Conservation (phyloP, 371 early-diverging fungal genomes). For the Lichtheimia ramosa region DNA sequence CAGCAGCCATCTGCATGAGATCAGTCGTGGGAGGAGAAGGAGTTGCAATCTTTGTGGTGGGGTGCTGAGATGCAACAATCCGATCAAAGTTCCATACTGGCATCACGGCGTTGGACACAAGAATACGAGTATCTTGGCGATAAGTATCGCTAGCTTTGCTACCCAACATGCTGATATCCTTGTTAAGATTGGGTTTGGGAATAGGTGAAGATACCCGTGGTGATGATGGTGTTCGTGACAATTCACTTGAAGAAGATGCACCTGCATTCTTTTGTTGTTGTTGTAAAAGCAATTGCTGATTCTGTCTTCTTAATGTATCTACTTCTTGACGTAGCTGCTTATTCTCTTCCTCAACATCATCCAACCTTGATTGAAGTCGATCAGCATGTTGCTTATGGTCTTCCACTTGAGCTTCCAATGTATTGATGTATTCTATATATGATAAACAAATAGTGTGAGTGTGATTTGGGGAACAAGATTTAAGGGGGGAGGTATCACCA, state of each 20-base stretch:
- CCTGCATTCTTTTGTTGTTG: slow-evolving; percentile 11
- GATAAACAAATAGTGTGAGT: background rate
- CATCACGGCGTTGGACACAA: slow-evolving; percentile 51
- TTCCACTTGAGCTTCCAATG: slow-evolving; percentile 76
- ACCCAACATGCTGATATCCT: slow-evolving; percentile 47
- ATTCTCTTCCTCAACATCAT: slow-evolving; percentile 58
- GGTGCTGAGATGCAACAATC: slow-evolving; percentile 21
- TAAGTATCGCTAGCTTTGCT: slow-evolving; percentile 48
- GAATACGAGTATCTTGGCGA: slow-evolving; percentile 46
- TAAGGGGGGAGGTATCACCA: too few species aligned
- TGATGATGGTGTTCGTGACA: slow-evolving; percentile 19
- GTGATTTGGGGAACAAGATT: background rate
- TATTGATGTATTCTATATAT: slow-evolving; percentile 75
- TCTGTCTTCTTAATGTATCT: slow-evolving; percentile 41
- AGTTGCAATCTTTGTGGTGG: slow-evolving; percentile 3
- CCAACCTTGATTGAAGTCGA: slow-evolving; percentile 44
- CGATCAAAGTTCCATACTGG: slow-evolving; percentile 44
- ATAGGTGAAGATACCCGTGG: slow-evolving; percentile 35
- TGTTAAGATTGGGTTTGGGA: slow-evolving; percentile 44
- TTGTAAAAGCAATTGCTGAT: slow-evolving; percentile 27
- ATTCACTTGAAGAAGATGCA: slow-evolving; percentile 13
- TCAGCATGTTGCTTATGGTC: slow-evolving; percentile 64
- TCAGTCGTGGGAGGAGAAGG: background rate
- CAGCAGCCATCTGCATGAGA: slow-evolving; percentile 18
- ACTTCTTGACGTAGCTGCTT: slow-evolving; percentile 56